A percentile compares a stretch with the other conserved stretches of the same genome.
Conservation (phyloP, 2,329 filamentous ascomycete species). For the Dothistroma septosporum region DNA sequence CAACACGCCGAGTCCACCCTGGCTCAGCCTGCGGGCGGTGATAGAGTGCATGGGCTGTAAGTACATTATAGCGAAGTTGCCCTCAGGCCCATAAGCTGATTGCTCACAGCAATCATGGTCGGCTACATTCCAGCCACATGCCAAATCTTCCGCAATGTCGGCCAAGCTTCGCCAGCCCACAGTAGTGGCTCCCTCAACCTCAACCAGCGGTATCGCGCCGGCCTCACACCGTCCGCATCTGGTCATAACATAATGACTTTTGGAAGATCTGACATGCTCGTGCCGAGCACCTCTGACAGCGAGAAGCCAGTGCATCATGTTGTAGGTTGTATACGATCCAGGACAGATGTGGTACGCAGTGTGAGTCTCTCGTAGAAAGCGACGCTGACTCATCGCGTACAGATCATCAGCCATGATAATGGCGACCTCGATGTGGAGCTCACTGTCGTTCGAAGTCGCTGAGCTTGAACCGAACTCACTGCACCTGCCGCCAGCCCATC, state of each 20-base stretch:
- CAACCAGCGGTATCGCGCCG: background rate
- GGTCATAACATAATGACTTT: constrained; percentile 1
- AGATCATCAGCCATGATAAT: background rate
- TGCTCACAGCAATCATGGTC: constrained; percentile 13
- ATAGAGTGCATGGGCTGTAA: constrained; percentile 13
- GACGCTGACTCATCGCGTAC: background rate
- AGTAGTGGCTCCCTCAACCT: background rate
- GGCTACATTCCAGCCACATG: constrained; percentile 14
- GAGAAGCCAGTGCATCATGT: background rate
- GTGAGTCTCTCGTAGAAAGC: background rate
- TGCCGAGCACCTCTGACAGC: background rate
- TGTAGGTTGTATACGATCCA: background rate
- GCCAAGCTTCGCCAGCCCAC: background rate
- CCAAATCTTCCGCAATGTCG: constrained; percentile 10
- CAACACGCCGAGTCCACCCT: constrained; percentile 9
- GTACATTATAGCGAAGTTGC: too few species aligned
- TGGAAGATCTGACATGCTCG: background rate
- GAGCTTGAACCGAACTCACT: background rate
- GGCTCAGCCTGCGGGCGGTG: constrained; percentile 14
- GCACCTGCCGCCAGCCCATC: too few species aligned
- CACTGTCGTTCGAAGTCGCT: background rate
- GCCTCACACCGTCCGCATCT: background rate
- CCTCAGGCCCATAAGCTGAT: too few species aligned
- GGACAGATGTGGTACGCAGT: constrained; percentile 2
- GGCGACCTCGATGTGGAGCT: background rate